Conservation (phyloP, 2,329 filamentous ascomycete genomes). For the Phialophora tarda region DNA sequence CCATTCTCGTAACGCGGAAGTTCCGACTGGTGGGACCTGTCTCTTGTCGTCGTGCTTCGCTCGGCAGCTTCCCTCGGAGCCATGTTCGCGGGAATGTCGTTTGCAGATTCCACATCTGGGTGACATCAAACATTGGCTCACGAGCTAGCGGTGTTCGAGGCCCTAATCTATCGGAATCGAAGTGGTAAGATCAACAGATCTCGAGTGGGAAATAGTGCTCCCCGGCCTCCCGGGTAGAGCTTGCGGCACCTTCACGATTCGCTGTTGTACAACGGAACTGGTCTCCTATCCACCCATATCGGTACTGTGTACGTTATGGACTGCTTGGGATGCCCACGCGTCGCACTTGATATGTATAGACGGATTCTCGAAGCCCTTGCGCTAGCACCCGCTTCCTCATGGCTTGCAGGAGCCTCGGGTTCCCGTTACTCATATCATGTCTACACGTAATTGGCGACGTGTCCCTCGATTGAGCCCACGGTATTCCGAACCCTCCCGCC, state of each 20-base stretch:
- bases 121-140: slow-evolving; percentile 2
- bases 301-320: not conserved
- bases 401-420: not conserved
- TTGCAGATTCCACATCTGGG: slow-evolving; percentile 12
- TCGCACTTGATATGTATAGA: not conserved
- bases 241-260: slow-evolving; percentile 5
- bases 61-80: slow-evolving; percentile 8
- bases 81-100: slow-evolving; percentile 10
- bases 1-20: not conserved
- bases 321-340: not conserved
- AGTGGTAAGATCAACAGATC: not conserved
- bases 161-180: slow-evolving; percentile 8
- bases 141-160: slow-evolving; percentile 7
- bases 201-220: not conserved
- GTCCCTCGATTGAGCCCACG: not conserved
- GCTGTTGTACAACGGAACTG: slow-evolving; percentile 3
- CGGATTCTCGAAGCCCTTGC: not conserved
- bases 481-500: not conserved
- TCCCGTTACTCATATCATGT: not conserved
- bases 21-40: slow-evolving; percentile 10
- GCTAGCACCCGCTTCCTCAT: not conserved
- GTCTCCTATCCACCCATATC: not conserved
- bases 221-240: slow-evolving; percentile 7
- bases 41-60: slow-evolving; percentile 1
- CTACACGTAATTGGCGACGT: not conserved